These are phyloP conservation scores for Arctium minus DNA, from an alignment of 129 eudicot genomes.

Conservation along the genomic window DNA sequence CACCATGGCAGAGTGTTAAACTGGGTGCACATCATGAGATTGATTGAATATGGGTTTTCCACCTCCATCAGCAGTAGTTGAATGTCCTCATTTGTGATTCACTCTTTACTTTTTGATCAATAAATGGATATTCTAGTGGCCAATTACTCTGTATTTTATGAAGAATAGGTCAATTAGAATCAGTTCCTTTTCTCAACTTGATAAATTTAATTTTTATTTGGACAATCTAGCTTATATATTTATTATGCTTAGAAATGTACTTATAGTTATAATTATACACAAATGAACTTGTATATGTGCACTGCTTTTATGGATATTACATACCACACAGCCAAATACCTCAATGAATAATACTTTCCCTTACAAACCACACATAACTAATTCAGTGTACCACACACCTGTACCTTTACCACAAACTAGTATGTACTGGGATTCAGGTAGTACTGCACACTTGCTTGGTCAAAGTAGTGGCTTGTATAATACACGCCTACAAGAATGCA, in stretches of 20 bases:
- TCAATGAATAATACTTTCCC: background rate
- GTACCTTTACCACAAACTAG: background rate
- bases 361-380: background rate
- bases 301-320: background rate
- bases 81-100: background rate
- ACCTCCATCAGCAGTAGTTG: background rate
- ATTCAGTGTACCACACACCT: background rate
- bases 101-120: background rate
- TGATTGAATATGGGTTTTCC: background rate
- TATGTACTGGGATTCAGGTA: background rate
- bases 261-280: too few relatives aligned
- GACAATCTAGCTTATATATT: background rate
- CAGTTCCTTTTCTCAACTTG: background rate
- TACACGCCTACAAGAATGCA: background rate
- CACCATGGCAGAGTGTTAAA: background rate
- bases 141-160: background rate
- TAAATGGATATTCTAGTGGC: background rate
- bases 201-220: background rate
- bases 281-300: background rate
- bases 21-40: background rate
- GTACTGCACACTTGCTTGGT: background rate
- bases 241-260: background rate
- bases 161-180: background rate
- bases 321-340: background rate
- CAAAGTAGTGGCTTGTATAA: background rate